phyloP scores from a whole-genome alignment of 2,329 filamentous ascomycete species.

The Fusarium tanahbumbuense region DNA sequence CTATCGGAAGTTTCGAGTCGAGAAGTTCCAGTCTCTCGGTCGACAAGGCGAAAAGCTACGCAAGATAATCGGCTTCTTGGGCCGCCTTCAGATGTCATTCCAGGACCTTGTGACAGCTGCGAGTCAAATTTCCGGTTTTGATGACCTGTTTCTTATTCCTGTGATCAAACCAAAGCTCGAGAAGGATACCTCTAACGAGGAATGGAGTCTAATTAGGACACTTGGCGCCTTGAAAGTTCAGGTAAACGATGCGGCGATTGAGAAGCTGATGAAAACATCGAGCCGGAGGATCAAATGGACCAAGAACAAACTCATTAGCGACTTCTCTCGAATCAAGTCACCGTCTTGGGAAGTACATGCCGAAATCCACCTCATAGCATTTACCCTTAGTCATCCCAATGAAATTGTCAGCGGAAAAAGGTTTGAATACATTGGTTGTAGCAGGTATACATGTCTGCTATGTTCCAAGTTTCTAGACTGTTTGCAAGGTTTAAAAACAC shows the following conservation, averaged over 20 bases:
- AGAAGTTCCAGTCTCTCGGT: not conserved
- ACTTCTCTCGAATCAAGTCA: not conserved
- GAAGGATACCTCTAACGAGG: not conserved
- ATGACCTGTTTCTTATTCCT: not conserved
- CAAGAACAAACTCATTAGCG: not conserved
- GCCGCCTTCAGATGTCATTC: not conserved
- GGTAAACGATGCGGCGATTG: not conserved
- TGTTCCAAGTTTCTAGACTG: not conserved
- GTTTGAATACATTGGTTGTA: not conserved
- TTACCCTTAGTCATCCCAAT: not conserved
- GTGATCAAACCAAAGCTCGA: not conserved
- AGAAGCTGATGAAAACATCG: not conserved
- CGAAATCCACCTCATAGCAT: not conserved
- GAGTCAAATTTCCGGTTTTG: not conserved
- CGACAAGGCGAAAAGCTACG: not conserved
- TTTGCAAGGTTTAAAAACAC: not conserved
- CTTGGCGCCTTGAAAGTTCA: not conserved
- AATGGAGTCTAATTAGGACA: not conserved
- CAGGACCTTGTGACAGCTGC: not conserved
- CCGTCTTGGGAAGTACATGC: not conserved
- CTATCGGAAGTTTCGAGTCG: not conserved
- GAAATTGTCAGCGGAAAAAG: not conserved
- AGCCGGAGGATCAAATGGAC: not conserved
- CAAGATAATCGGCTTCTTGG: not conserved
- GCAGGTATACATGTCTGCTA: not conserved